Evolutionary conservation across 2,329 filamentous ascomycete genomes (phyloP).

Genomic region (Aspergillus intermedius): DNA sequence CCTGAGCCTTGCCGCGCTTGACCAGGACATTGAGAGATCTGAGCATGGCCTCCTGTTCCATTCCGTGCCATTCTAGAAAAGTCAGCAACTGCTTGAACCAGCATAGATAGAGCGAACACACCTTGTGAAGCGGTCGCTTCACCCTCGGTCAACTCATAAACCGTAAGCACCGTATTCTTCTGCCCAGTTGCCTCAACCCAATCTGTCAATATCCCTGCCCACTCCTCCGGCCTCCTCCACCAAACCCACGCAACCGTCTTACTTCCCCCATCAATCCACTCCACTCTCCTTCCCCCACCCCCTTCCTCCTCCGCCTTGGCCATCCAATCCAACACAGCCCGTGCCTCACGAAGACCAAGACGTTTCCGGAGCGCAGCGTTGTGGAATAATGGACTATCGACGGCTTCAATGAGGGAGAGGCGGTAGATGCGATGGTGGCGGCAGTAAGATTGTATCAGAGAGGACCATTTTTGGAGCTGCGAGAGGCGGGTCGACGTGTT

Average conservation of each 20-base stretch:
- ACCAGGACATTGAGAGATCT: conserved; percentile 75
- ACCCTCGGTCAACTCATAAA: conserved; percentile 88
- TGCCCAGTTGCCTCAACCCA: conserved; percentile 88
- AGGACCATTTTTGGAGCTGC: conserved; percentile 74
- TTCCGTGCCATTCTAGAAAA: conserved; percentile 70
- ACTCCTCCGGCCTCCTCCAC: conserved; percentile 85
- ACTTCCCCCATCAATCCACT: conserved; percentile 55
- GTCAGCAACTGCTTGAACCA: conserved; percentile 3
- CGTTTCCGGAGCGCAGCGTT: conserved; percentile 40
- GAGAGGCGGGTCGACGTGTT: conserved; percentile 39
- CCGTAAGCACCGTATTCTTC: conserved; percentile 78
- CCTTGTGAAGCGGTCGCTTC: conserved; percentile 67
- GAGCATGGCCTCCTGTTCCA: conserved; percentile 74
- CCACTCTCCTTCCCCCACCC: conserved; percentile 42
- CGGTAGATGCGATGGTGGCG: conserved; percentile 69
- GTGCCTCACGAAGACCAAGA: conserved; percentile 48
- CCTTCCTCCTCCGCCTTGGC: conserved; percentile 36
- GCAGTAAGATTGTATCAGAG: conserved; percentile 77
- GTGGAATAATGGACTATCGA: conserved; percentile 54
- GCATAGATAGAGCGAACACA: conserved; percentile 30
- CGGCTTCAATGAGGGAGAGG: conserved; percentile 59
- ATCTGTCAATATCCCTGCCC: conserved; percentile 68
- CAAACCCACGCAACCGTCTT: conserved; percentile 64
- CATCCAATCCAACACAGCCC: conserved; percentile 53
- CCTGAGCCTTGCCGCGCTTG: conserved; percentile 84